Evolutionary conservation across 345 rosid species (phyloP), one percentile per base, ranked within the genome.

Genomic region (Citrus reticulata): DNA sequence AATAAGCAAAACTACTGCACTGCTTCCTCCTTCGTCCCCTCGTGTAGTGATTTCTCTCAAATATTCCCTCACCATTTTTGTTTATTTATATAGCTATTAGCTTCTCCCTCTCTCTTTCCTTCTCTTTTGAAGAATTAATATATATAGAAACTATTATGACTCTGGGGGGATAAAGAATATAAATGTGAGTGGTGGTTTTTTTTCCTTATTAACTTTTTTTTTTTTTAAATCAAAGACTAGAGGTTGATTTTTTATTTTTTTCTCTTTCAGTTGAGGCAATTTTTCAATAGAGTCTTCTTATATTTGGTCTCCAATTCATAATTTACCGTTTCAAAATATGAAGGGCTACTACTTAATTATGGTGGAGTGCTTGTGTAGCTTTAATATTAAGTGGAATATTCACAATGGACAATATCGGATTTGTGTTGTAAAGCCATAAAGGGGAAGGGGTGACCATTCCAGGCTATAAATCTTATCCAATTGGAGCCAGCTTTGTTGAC

Each of bases 31-130:
- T 9, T 59, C 72, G 71, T 17, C 16, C 60, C 70, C 70, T 7
- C 63, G 17, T 3, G 51, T 10, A 1, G 42, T 64, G 2, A 42
- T 72, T 59, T 67, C 83, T 11, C 73, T 79, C 87, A 69, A 82
- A 60, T 40, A 10, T 17, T 37, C 83, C 79, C 83, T 83, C 24
- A 46, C 83, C 90, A 88, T 88, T 13, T 70, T 17, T 25, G 51
- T 46, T 46, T 46, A 46, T 13, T 46, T 3, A 46, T 11, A 46
- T 1, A 29, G 30, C 2, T 63, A 62, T 27, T 34, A 8, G 29
- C 29, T 19, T 72, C 30, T 78, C 5, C 25, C 10, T 22, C 66
- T 71, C 17, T 65, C 60, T 74, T 62, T 78, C 7, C 64, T 11
- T 39, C 65, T 37, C 9, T 37, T 13, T 46, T 46, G 58, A 54